A percentile compares a stretch with the other conserved stretches of the same genome.
These are phyloP conservation scores for Ulmus americana DNA, from an alignment of 331 rosid species.

Conservation along the genomic window DNA sequence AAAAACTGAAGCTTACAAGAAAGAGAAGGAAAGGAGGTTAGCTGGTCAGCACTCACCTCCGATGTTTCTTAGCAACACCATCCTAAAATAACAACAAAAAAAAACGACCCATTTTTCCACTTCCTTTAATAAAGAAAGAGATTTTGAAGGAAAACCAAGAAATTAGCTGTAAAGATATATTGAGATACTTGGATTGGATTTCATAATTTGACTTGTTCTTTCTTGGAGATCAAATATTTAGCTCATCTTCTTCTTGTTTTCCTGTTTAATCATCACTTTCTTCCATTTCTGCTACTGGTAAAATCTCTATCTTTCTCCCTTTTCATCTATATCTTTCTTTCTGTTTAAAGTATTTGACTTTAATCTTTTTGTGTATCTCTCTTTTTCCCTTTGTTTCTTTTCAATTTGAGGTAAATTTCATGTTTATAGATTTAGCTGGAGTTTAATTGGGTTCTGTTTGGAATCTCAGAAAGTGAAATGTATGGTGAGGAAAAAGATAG, in stretches of 20 bases:
- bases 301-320: neutral
- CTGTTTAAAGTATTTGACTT: neutral
- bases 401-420: slow-evolving; percentile 8
- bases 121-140: neutral
- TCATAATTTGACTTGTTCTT: neutral
- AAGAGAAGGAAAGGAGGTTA: neutral
- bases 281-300: slow-evolving; percentile 26
- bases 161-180: slow-evolving; percentile 17
- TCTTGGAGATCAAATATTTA: neutral
- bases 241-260: neutral
- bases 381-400: slow-evolving; percentile 4
- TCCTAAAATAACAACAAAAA: slow-evolving; percentile 47
- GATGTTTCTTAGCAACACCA: slow-evolving; percentile 66
- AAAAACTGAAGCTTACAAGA: no score
- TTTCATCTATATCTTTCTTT: neutral
- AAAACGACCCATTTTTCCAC: slow-evolving; percentile 7
- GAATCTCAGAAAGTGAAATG: slow-evolving; percentile 4
- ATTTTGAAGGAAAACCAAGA: neutral
- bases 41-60: slow-evolving; percentile 76
- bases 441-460: slow-evolving; percentile 14
- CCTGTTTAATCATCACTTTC: neutral
- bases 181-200: neutral
- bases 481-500: neutral
- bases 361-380: neutral
- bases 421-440: neutral